These are phyloP conservation scores for Mallotus japonicus DNA, from an alignment of 441 rosid genomes.

Conservation along the genomic window DNA sequence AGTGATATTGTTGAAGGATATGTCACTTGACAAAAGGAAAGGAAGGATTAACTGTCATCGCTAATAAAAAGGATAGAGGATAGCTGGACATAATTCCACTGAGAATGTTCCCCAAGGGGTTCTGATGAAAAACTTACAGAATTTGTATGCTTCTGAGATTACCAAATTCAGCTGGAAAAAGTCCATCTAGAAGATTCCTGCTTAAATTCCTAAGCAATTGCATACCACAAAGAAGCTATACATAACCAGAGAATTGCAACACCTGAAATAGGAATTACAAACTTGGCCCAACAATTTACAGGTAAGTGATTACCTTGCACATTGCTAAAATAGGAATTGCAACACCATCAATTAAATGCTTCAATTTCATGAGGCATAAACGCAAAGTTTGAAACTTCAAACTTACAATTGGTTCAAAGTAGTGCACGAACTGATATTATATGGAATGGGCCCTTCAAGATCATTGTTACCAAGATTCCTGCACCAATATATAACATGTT, in stretches of 20 bases:
- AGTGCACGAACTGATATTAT: constrained; percentile 69
- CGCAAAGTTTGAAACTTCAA: background rate
- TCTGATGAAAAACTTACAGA: constrained; percentile 41
- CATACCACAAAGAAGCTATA: background rate
- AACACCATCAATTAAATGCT: background rate
- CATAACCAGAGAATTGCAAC: too few relatives aligned
- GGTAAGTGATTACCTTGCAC: constrained; percentile 85
- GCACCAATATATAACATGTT: constrained; percentile 2
- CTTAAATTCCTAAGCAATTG: constrained; percentile 62
- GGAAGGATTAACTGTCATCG: background rate
- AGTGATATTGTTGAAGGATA: constrained; percentile 64
- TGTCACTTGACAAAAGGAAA: constrained; percentile 43
- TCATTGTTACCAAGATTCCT: constrained; percentile 89
- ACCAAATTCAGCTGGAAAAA: constrained; percentile 75
- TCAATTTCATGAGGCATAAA: too few relatives aligned
- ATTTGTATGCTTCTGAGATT: constrained; percentile 72
- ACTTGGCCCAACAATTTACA: constrained; percentile 45
- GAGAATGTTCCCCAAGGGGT: background rate
- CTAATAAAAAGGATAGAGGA: background rate
- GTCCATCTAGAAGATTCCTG: constrained; percentile 57
- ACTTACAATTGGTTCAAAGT: constrained; percentile 86
- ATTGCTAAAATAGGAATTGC: constrained; percentile 42
- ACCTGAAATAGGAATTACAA: too few relatives aligned
- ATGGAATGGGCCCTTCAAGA: constrained; percentile 81
- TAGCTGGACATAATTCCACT: background rate